Evolutionary conservation across 2,329 filamentous ascomycete genomes (phyloP), one percentile per base, ranked within the genome.

Genomic region (Aaosphaeria arxii): DNA sequence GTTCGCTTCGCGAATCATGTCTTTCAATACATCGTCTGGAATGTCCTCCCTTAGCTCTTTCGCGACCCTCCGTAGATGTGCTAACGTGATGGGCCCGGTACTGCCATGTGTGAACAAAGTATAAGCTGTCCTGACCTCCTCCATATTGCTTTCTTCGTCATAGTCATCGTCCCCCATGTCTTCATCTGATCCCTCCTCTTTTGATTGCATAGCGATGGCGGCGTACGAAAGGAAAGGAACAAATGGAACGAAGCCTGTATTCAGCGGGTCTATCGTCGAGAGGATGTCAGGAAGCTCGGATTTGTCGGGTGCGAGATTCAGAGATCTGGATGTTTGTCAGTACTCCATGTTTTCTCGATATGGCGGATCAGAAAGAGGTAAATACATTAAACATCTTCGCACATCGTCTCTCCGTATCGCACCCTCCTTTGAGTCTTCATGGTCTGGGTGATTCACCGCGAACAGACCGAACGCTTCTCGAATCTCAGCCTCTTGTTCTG

Each of bases 1-100:
- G 70, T 95, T 96, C 43, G 92, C 94, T 77, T 97, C 92, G 43
- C 91, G 75, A 49, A 99, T 87, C 94, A 99, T 99, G 74, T 96
- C 91, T 73, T 83, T 84, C 64, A 99, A 74, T 64, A 95, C 72
- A 43, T 89, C 86, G 61, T 97, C 94, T 50, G 83, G 82, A 28
- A 95, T 85, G 44, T 85, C 89, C 72, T 96, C 90, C 71, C 90
- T 89, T 60, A 99, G 73, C 59, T 89, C 82, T 57, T 82, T 84
- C 39, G 91, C 91, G 46, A 96, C 86, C 61, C 87, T 79, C 64
- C 83, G 82, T 65, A 99, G 73, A 71, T 95, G 87, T 11, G 80
- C 80, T 30, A 97, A 63, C 2, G 88, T 94, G 56, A 99, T 95
- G n/a, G 82, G 82, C 2, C 80, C 77, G 17, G 76, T 67, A 43